Evolutionary conservation across 441 rosid genomes (phyloP).

Genomic region (Theobroma grandiflorum): DNA sequence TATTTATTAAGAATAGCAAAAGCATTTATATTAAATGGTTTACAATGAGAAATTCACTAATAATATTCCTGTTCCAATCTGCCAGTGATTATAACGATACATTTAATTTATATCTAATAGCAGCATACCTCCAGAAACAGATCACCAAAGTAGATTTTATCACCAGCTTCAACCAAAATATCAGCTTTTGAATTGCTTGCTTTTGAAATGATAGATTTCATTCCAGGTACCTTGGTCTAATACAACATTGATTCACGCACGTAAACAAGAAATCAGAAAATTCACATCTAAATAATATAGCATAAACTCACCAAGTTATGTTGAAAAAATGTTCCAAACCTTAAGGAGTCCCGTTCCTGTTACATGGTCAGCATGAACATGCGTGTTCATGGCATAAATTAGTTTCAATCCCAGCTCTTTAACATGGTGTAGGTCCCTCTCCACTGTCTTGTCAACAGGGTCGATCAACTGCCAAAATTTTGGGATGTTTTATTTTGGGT

Average conservation of each 20-base stretch:
- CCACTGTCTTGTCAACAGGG: slow-evolving; percentile 86
- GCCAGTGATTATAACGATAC: background rate
- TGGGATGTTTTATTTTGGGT: background rate
- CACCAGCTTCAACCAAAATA: slow-evolving; percentile 40
- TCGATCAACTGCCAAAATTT: slow-evolving; percentile 71
- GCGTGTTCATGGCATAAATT: slow-evolving; percentile 83
- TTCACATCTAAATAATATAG: background rate
- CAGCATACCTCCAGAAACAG: slow-evolving; percentile 66
- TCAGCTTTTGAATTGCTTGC: background rate
- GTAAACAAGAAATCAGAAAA: background rate
- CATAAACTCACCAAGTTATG: background rate
- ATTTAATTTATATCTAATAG: slow-evolving; percentile 22
- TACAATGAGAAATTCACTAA: background rate
- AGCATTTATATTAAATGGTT: background rate
- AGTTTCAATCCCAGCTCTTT: slow-evolving; percentile 80
- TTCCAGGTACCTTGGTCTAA: slow-evolving; percentile 64
- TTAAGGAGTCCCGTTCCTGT: slow-evolving; percentile 86
- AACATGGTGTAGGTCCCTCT: slow-evolving; percentile 74
- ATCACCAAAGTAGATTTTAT: slow-evolving; percentile 66
- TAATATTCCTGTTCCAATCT: background rate
- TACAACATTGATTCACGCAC: background rate
- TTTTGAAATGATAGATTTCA: slow-evolving; percentile 72
- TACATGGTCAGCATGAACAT: slow-evolving; percentile 98
- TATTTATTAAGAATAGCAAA: background rate
- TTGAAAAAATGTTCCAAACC: slow-evolving; percentile 45